These are phyloP conservation scores for Trypanosoma cruzi DNA, from an alignment of 208 protist species.

Conservation along the genomic window DNA sequence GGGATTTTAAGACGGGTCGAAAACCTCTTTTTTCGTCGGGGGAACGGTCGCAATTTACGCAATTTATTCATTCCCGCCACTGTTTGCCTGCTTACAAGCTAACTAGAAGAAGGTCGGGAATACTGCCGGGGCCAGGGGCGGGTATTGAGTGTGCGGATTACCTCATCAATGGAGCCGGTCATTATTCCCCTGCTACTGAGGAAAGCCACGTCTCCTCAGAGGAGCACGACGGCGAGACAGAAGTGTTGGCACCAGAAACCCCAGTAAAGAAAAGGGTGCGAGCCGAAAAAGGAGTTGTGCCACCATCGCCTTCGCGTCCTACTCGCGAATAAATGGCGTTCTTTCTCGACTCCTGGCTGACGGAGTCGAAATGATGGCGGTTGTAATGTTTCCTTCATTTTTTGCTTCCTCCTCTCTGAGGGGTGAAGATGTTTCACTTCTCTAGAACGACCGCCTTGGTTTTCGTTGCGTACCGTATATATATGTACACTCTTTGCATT, in stretches of 20 bases:
- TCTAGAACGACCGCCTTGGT: neutral
- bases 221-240: slow-evolving; percentile 21
- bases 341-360: neutral
- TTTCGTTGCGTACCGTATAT: slow-evolving; percentile 6
- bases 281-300: slow-evolving; percentile 14
- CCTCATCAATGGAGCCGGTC: neutral
- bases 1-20: neutral
- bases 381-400: too few species aligned
- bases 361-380: neutral
- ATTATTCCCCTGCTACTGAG: neutral
- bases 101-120: slow-evolving; percentile 7
- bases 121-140: neutral
- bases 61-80: neutral
- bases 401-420: too few species aligned
- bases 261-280: slow-evolving; percentile 29
- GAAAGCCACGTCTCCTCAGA: neutral
- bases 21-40: neutral
- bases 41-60: neutral
- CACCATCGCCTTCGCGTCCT: slow-evolving; percentile 27
- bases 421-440: too few species aligned
- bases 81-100: slow-evolving; percentile 29
- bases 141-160: neutral
- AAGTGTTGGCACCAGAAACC: slow-evolving; percentile 28
- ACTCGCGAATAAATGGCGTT: slow-evolving; percentile 3
- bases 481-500: neutral